Conservation (phyloP, 495 filamentous ascomycete species). For the Tetracladium setigerum region DNA sequence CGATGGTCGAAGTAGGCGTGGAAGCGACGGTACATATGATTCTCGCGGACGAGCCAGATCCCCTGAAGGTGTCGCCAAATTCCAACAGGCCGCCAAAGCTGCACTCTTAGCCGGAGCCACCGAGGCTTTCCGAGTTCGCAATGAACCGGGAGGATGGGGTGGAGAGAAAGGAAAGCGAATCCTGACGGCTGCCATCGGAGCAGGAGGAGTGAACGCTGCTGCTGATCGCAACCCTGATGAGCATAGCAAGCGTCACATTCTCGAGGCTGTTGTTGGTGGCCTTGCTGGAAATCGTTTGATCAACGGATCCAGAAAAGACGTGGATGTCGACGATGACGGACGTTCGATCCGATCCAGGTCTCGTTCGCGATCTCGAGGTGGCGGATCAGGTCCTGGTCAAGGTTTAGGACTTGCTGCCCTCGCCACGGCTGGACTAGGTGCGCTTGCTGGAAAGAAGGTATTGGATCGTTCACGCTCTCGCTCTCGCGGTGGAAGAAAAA, state of each 20-base stretch:
- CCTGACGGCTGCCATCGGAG: slow-evolving; percentile 76
- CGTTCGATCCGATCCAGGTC: slow-evolving; percentile 40
- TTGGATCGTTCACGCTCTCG: slow-evolving; percentile 57
- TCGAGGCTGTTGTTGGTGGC: slow-evolving; percentile 78
- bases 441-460: slow-evolving; percentile 74
- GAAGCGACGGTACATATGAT: slow-evolving; percentile 45
- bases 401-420: slow-evolving; percentile 53
- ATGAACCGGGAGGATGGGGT: slow-evolving; percentile 75
- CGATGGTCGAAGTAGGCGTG: slow-evolving; percentile 34
- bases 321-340: slow-evolving; percentile 42
- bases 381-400: slow-evolving; percentile 34
- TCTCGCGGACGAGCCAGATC: slow-evolving; percentile 23
- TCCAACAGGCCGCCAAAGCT: slow-evolving; percentile 79
- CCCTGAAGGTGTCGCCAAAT: slow-evolving; percentile 48
- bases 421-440: slow-evolving; percentile 66
- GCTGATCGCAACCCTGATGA: slow-evolving; percentile 61
- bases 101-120: slow-evolving; percentile 79
- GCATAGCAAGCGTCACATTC: slow-evolving; percentile 55
- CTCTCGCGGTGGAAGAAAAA: slow-evolving; percentile 46
- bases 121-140: slow-evolving; percentile 81
- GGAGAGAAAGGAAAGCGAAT: slow-evolving; percentile 83
- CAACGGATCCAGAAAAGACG: slow-evolving; percentile 62
- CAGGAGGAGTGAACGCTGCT: slow-evolving; percentile 75
- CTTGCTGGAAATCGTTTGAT: slow-evolving; percentile 74
- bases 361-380: slow-evolving; percentile 16